Conservation (phyloP, 2,329 filamentous ascomycete genomes). For the Mollisia scopiformis region DNA sequence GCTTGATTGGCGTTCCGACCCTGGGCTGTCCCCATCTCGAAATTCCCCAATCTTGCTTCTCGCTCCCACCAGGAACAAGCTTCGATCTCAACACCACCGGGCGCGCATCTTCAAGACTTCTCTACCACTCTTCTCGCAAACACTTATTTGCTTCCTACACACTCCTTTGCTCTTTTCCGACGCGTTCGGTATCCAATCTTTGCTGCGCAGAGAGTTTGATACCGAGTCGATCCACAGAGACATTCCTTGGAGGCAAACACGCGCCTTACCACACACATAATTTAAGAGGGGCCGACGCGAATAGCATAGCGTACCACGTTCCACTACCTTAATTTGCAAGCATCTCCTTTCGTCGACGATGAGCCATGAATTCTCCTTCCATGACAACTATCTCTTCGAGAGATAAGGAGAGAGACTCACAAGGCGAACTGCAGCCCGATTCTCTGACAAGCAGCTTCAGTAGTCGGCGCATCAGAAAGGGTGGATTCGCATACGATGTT, state of each 20-base stretch:
- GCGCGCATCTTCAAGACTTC: too few relatives aligned
- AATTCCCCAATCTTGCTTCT: not conserved
- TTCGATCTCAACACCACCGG: too few relatives aligned
- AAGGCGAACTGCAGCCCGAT: not conserved
- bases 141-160: not conserved
- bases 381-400: not conserved
- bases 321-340: not conserved
- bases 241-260: not conserved
- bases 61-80: too few relatives aligned
- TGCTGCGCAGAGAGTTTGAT: too few relatives aligned
- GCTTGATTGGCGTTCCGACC: not conserved
- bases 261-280: not conserved
- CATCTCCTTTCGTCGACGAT: not conserved
- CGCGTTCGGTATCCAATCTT: not conserved
- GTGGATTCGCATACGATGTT: not conserved
- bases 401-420: not conserved
- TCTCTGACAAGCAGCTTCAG: not conserved
- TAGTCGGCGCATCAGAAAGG: slow-evolving; percentile 15
- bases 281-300: not conserved
- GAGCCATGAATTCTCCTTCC: slow-evolving; percentile 9
- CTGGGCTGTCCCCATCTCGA: not conserved
- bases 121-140: not conserved
- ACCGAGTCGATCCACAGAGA: not conserved
- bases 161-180: not conserved
- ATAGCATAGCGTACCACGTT: not conserved